Evolutionary conservation across 192 early-diverging fungal genomes (phyloP).

Genomic region (Backusella liffmaniae): DNA sequence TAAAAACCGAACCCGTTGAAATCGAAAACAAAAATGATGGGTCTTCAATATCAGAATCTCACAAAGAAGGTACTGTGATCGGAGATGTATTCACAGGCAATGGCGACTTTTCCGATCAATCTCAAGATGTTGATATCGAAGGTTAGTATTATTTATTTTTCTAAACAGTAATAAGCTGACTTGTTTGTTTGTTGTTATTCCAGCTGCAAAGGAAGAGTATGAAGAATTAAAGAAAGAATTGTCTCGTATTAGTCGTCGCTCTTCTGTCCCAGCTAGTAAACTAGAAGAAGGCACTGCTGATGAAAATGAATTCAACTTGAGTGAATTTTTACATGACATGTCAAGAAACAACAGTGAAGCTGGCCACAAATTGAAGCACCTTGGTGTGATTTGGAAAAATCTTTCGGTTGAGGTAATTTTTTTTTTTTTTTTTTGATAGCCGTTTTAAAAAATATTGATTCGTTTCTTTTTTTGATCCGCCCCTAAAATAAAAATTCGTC

Average conservation of each 20-base stretch:
- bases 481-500: not conserved
- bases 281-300: constrained; percentile 26
- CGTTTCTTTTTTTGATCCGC: constrained; percentile 1
- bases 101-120: not conserved
- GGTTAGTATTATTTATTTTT: not conserved
- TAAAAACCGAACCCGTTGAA: not conserved
- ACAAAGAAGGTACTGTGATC: not conserved
- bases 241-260: constrained; percentile 23
- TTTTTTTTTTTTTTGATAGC: not conserved
- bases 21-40: constrained; percentile 2
- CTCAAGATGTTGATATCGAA: constrained; percentile 8
- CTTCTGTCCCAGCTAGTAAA: constrained; percentile 14
- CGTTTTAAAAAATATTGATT: not conserved
- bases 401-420: constrained; percentile 23
- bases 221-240: constrained; percentile 24
- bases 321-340: constrained; percentile 24
- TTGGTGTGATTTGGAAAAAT: constrained; percentile 35
- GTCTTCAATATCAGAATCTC: not conserved
- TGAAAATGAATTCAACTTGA: constrained; percentile 31
- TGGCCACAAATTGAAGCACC: constrained; percentile 15
- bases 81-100: not conserved
- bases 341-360: not conserved
- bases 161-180: not conserved
- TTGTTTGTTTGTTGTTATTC: not conserved
- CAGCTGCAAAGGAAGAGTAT: constrained; percentile 30